Conservation (phyloP, 345 rosid genomes). For the Alliaria petiolata region DNA sequence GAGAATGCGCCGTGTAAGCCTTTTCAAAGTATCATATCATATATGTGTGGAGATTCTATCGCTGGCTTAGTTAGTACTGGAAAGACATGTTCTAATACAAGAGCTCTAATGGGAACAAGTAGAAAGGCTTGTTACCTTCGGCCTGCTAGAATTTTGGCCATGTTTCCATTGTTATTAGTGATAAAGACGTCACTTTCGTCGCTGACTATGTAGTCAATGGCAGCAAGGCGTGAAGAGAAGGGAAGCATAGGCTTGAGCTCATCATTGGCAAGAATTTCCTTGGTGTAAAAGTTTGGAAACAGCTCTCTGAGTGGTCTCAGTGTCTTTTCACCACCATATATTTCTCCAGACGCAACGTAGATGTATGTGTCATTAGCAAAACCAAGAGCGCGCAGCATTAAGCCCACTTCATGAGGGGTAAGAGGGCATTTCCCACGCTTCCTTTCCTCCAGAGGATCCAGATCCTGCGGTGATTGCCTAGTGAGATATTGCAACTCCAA, state of each 20-base stretch:
- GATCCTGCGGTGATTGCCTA: conserved; percentile 47
- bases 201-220: conserved; percentile 84
- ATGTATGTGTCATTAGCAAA: conserved; percentile 79
- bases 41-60: too few species aligned
- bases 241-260: conserved; percentile 74
- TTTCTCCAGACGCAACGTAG: conserved; percentile 97
- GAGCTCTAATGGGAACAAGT: too few species aligned
- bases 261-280: conserved; percentile 81
- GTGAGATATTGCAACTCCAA: conserved; percentile 8
- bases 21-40: too few species aligned
- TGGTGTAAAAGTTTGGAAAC: conserved; percentile 92
- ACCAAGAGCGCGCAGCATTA: conserved; percentile 95
- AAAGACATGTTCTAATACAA: too few species aligned
- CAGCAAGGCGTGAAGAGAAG: conserved; percentile 90
- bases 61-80: too few species aligned
- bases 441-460: conserved; percentile 82
- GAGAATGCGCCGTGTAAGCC: too few species aligned
- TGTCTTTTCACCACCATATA: conserved; percentile 95
- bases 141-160: conserved; percentile 99
- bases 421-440: conserved; percentile 96
- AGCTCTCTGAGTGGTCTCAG: conserved; percentile 77
- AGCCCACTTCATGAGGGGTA: conserved; percentile 93
- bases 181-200: conserved; percentile 95
- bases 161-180: conserved; percentile 95
- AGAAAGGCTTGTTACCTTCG: conserved; percentile 63